These are phyloP conservation scores for Ceratocystis alfenasii DNA, from an alignment of 2,329 filamentous ascomycete species.

Conservation along the genomic window DNA sequence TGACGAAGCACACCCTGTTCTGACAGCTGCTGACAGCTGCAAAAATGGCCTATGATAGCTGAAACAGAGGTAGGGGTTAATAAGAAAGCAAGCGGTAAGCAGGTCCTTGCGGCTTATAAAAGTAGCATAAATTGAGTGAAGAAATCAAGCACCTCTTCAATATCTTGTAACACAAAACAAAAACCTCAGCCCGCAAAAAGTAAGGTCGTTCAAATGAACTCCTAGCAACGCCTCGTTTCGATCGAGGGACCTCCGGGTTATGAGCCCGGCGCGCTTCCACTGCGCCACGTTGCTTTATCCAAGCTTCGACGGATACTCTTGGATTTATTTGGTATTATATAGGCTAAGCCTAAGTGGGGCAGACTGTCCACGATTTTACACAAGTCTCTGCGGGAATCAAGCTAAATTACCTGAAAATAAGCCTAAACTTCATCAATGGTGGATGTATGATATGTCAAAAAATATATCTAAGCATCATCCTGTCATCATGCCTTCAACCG, in stretches of 20 bases:
- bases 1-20: background rate
- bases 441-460: no score
- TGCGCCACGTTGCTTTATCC: constrained; percentile 22
- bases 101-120: background rate
- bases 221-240: constrained; percentile 22
- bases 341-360: background rate
- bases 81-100: background rate
- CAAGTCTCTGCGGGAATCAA: no score
- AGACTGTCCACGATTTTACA: background rate
- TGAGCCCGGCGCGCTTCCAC: constrained; percentile 23
- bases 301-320: background rate
- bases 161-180: no score
- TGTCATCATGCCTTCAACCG: background rate
- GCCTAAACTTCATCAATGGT: no score
- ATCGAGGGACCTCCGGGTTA: constrained; percentile 23
- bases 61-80: no score
- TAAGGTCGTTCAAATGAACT: fast-evolving
- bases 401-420: no score
- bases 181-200: background rate
- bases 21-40: background rate
- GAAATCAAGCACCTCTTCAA: no score
- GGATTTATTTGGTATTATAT: background rate
- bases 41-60: no score
- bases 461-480: no score
- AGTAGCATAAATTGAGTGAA: no score